phyloP scores from a whole-genome alignment of 1,139 yeast genomes.

The Lodderomyces margitis region DNA sequence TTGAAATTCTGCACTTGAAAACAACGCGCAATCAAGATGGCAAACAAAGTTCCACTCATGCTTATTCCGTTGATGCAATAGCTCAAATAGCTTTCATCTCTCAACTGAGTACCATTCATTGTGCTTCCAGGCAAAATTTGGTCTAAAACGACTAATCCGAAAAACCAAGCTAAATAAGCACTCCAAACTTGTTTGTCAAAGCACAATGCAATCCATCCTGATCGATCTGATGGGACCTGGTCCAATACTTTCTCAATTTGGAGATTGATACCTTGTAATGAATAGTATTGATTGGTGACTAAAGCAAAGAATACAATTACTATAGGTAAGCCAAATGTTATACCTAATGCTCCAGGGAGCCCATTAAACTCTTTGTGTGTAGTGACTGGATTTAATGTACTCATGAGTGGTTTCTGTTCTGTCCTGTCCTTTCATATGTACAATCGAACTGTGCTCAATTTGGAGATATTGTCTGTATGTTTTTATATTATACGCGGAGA shows the following conservation, averaged over 20 bases:
- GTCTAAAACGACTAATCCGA: constrained; percentile 61
- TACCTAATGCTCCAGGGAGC: constrained; percentile 63
- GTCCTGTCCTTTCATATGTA: too few relatives aligned
- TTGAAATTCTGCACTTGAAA: constrained; percentile 37
- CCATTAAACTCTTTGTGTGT: constrained; percentile 76
- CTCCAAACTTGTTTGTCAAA: constrained; percentile 52
- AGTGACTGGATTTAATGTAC: constrained; percentile 67
- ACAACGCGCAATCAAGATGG: constrained; percentile 51
- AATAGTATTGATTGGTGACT: constrained; percentile 55
- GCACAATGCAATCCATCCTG: constrained; percentile 26
- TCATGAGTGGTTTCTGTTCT: constrained; percentile 1
- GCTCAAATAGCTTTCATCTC: constrained; percentile 69
- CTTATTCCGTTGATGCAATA: constrained; percentile 83
- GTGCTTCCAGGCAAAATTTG: constrained; percentile 68
- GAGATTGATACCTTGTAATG: constrained; percentile 46
- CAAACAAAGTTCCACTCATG: constrained; percentile 48
- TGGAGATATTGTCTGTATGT: neutral
- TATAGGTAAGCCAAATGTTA: constrained; percentile 66
- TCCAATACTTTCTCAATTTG: constrained; percentile 33
- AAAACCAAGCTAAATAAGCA: constrained; percentile 76
- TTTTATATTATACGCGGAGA: constrained; percentile 1
- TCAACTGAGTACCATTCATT: constrained; percentile 63
- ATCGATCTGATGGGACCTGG: constrained; percentile 26
- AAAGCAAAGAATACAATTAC: constrained; percentile 60
- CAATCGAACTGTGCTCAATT: neutral